Evolutionary conservation across 2,329 filamentous ascomycete genomes (phyloP).

Genomic region (Leptographium wingfieldii): DNA sequence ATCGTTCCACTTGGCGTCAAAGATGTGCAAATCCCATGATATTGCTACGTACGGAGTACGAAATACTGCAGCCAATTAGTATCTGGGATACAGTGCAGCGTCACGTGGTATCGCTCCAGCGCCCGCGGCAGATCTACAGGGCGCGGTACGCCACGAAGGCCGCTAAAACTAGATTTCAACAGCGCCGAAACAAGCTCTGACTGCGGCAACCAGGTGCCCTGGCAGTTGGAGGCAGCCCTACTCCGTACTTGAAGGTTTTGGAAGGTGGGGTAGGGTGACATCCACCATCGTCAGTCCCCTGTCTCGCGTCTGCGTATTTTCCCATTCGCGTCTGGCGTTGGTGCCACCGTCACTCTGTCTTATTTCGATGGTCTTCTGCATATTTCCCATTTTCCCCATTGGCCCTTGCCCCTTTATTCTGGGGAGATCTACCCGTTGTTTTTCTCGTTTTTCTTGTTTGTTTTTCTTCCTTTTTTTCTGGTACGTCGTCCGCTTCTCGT

Average conservation of each 20-base stretch:
- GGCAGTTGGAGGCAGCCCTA: background rate
- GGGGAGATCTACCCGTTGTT: background rate
- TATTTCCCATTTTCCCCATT: background rate
- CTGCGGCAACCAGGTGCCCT: background rate
- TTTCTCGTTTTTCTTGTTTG: background rate
- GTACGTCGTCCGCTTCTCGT: background rate
- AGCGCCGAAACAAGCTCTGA: background rate
- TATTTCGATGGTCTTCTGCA: background rate
- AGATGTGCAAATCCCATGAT: background rate
- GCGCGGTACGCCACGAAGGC: background rate
- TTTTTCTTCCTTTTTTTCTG: background rate
- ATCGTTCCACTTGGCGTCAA: background rate
- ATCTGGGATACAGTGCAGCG: background rate
- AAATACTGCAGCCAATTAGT: background rate
- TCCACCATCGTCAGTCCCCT: background rate
- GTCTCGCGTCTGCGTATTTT: background rate
- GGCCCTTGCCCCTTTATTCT: background rate
- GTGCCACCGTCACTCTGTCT: background rate
- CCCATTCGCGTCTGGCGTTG: background rate
- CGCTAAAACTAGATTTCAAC: background rate
- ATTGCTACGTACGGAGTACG: background rate
- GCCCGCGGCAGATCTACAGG: background rate
- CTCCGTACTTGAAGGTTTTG: background rate
- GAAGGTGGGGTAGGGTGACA: background rate
- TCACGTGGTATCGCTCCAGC: background rate